Evolutionary conservation across 192 early-diverging fungal genomes (phyloP).

Genomic region (Linderina pennispora): DNA sequence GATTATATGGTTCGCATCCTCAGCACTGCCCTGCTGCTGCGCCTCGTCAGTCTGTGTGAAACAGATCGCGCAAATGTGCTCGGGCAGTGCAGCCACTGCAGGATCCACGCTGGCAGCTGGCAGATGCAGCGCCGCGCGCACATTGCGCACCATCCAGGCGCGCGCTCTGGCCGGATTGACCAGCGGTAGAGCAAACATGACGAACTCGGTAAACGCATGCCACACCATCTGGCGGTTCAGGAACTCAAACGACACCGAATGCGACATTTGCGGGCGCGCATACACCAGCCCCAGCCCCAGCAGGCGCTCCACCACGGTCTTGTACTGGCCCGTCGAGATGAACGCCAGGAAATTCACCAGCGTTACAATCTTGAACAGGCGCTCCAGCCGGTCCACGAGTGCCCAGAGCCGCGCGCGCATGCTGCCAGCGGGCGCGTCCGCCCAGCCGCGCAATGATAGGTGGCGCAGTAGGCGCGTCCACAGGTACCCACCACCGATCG

Average conservation of each 20-base stretch:
- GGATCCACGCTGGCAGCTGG: constrained; percentile 44
- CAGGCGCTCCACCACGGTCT: constrained; percentile 67
- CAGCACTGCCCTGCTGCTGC: not conserved
- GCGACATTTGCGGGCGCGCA: constrained; percentile 61
- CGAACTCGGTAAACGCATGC: constrained; percentile 90
- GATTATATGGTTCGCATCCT: constrained; percentile 28
- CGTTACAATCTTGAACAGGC: constrained; percentile 51
- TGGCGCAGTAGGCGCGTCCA: constrained; percentile 57
- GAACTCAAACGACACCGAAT: constrained; percentile 86
- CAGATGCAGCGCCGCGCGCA: constrained; percentile 31
- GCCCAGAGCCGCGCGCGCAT: constrained; percentile 50
- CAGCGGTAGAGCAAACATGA: constrained; percentile 77
- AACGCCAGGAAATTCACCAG: constrained; percentile 82
- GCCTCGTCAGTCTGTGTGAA: not conserved
- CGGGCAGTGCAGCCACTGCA: constrained; percentile 49
- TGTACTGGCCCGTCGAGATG: constrained; percentile 79
- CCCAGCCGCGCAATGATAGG: constrained; percentile 66
- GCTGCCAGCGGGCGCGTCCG: constrained; percentile 54
- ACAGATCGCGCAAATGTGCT: constrained; percentile 75
- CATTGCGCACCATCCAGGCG: constrained; percentile 25
- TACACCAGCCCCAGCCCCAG: constrained; percentile 82
- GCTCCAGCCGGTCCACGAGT: constrained; percentile 56
- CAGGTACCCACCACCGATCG: constrained; percentile 67
- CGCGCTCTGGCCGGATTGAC: constrained; percentile 53
- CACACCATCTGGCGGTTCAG: constrained; percentile 92